Percentiles rank a stretch among this genome's conserved stretches.
Conservation (phyloP, 441 rosid species). For the Erodium moschatum region DNA sequence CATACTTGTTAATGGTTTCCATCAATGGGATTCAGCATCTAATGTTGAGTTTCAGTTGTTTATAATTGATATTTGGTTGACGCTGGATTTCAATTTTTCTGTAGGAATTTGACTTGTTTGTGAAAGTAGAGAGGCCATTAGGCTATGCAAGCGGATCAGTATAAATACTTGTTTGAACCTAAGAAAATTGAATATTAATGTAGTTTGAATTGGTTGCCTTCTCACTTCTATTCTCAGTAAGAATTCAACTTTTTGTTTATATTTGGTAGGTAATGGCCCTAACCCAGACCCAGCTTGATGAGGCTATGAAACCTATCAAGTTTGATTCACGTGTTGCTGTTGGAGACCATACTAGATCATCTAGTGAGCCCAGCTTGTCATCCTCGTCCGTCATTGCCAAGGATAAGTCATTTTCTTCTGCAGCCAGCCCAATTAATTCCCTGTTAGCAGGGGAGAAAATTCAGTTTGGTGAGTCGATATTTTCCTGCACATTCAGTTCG, state of each 20-base stretch:
- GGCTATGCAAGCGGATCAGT: neutral
- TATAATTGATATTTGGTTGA: neutral
- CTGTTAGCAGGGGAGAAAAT: slow-evolving; percentile 91
- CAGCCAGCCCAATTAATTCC: slow-evolving; percentile 69
- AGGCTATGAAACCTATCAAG: slow-evolving; percentile 75
- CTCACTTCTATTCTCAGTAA: neutral
- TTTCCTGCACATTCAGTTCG: neutral
- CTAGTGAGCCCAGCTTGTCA: slow-evolving; percentile 41
- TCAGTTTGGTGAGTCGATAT: slow-evolving; percentile 70
- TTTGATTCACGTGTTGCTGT: slow-evolving; percentile 55
- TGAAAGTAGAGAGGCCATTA: neutral
- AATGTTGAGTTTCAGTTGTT: neutral
- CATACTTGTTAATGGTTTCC: neutral
- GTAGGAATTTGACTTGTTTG: neutral
- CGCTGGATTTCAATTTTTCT: neutral
- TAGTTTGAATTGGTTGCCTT: slow-evolving; percentile 9
- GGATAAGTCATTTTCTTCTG: slow-evolving; percentile 58
- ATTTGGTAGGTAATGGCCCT: slow-evolving; percentile 63
- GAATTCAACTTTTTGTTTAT: slow-evolving; percentile 22
- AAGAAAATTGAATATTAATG: neutral
- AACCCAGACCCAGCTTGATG: slow-evolving; percentile 87
- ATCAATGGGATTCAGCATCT: neutral
- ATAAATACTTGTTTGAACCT: neutral
- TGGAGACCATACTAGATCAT: slow-evolving; percentile 52
- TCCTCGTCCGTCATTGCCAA: slow-evolving; percentile 44